Conservation (phyloP, 1,139 yeast genomes). For the Pichiaceae sp. region DNA sequence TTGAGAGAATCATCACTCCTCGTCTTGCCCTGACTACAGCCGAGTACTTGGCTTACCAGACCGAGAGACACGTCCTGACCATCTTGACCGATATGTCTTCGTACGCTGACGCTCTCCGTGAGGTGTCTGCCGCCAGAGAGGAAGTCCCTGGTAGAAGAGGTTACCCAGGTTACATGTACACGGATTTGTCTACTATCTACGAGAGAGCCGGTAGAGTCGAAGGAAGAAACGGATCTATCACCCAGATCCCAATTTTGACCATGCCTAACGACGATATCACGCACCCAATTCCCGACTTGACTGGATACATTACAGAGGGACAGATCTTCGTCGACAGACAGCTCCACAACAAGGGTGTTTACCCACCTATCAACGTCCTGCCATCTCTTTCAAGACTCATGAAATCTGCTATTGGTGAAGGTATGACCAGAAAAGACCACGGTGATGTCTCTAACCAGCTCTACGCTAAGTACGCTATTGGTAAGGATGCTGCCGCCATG, state of each 20-base stretch:
- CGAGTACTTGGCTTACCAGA: constrained; percentile 96
- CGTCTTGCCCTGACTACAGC: constrained; percentile 99
- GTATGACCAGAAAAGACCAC: constrained; percentile 99
- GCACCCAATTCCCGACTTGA: constrained; percentile 99
- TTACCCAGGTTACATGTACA: constrained; percentile 99
- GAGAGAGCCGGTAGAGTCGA: constrained; percentile 99
- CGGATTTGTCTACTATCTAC: constrained; percentile 96
- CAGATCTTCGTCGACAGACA: constrained; percentile 97
- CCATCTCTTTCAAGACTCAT: constrained; percentile 96
- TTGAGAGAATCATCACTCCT: constrained; percentile 98
- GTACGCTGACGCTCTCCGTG: constrained; percentile 98
- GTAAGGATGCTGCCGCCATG: constrained; percentile 99
- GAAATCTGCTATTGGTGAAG: constrained; percentile 99
- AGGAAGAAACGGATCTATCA: constrained; percentile 98
- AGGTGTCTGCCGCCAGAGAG: constrained; percentile 99
- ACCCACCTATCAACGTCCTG: constrained; percentile 96
- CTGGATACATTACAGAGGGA: constrained; percentile 98
- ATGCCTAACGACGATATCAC: constrained; percentile 99
- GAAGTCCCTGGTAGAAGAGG: constrained; percentile 99
- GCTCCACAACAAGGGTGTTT: constrained; percentile 89
- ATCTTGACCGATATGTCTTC: constrained; percentile 98
- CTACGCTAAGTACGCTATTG: constrained; percentile 98
- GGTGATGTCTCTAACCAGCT: constrained; percentile 99
- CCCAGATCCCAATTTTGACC: constrained; percentile 96
- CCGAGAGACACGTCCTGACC: constrained; percentile 97